Evolutionary conservation across 805 yeast species (phyloP).

Genomic region (Metahyphopichia silvanorum): DNA sequence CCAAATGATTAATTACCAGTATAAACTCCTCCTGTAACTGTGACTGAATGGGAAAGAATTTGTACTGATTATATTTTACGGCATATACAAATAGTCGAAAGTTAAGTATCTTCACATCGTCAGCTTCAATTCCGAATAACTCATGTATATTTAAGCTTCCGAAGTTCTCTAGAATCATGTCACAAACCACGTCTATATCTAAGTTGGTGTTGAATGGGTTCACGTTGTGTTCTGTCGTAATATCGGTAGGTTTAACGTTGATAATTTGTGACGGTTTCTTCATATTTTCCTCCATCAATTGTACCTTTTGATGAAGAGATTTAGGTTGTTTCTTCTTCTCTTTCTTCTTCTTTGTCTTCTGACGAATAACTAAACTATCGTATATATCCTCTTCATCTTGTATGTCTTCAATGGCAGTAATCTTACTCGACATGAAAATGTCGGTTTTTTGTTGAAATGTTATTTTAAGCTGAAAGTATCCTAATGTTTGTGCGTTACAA

Average conservation of each 20-base stretch:
- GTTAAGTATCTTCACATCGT: background rate
- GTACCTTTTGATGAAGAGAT: conserved; percentile 5
- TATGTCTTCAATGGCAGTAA: conserved; percentile 4
- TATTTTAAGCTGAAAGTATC: too few relatives aligned
- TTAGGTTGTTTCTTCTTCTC: conserved; percentile 3
- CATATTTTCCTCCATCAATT: too few relatives aligned
- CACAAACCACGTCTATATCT: conserved; percentile 1
- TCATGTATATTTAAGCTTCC: background rate
- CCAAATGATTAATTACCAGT: conserved; percentile 4
- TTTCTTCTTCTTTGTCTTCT: conserved; percentile 4
- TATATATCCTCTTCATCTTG: conserved; percentile 14
- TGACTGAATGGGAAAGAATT: conserved; percentile 4
- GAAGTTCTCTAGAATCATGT: conserved; percentile 4
- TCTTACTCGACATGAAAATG: too few relatives aligned
- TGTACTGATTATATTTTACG: conserved; percentile 8
- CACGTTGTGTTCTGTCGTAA: background rate
- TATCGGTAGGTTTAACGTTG: conserved; percentile 1
- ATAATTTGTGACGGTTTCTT: too few relatives aligned
- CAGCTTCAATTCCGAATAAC: background rate
- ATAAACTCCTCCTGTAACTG: conserved; percentile 1
- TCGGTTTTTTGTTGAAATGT: too few relatives aligned
- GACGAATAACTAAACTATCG: conserved; percentile 8
- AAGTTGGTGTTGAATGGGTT: conserved; percentile 2
- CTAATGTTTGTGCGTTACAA: too few relatives aligned
- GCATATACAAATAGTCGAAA: conserved; percentile 12